Evolutionary conservation across 2,329 filamentous ascomycete species (phyloP), one percentile per base, ranked within the genome.

Genomic region (Pestalotiopsis sp.): DNA sequence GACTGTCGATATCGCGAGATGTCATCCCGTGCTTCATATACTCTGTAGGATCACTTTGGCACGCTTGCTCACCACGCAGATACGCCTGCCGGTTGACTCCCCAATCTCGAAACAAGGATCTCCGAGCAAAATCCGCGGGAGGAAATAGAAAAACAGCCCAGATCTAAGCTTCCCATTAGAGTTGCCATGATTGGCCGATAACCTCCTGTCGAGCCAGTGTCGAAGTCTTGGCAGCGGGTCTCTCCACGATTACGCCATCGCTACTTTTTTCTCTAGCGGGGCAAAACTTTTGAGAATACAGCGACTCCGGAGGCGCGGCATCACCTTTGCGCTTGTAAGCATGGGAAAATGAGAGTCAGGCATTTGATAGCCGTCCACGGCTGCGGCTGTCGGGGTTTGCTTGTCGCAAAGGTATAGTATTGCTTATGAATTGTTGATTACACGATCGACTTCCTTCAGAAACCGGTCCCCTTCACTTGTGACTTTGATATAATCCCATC

Each of bases 111-210:
- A 62, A n/a, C 38, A 20, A 11, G 36, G 31, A 64, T 64, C 61
- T 64, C 61, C 61, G 61, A 64, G 38, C 61, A 17, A 52, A 6
- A 64, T 64, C 61, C 61, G 61, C 61, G 61, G 61, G 61, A 13
- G 14, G 61, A 45, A 52, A 52, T 52, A 52, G 17, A 52, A 52
- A n/a, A 17, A 7, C 14, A 20, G 49, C 11, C n/a, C 39, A 27
- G n/a, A 20, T 45, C n/a, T 39, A 17, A 52, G 61, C 61, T 64
- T 64, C 38, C 61, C 61, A 45, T 39, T 49, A 45, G n/a, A 27
- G 38, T 20, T 39, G 20, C 20, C 25, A 20, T 49, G 61, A 64
- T 64, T 64, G 61, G 61, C 23, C 20, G 61, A 52, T 52, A 31
- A 64, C 36, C 61, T 49, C 38, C 39, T 27, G 14, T 52, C 17